These are phyloP conservation scores for Mycena sp. DNA, from an alignment of 1,284 basidiomycete genomes.

Conservation along the genomic window DNA sequence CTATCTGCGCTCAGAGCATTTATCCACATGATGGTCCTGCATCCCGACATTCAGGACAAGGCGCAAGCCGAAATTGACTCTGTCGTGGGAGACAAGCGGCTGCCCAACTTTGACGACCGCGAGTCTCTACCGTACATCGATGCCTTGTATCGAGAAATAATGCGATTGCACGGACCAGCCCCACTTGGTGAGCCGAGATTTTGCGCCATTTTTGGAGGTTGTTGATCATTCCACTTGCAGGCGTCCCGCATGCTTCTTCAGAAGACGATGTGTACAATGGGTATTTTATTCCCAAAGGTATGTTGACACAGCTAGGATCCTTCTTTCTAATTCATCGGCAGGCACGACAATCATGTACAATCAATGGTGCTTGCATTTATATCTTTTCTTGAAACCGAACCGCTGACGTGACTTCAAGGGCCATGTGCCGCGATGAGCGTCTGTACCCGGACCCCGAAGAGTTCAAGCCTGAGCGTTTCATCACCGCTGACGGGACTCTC, in stretches of 20 bases:
- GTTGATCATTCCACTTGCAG: slow-evolving; percentile 3
- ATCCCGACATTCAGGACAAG: slow-evolving; percentile 35
- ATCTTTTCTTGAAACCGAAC: neutral
- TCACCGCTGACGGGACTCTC: slow-evolving; percentile 13
- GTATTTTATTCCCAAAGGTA: slow-evolving; percentile 33
- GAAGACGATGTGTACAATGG: slow-evolving; percentile 35
- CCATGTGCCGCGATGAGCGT: slow-evolving; percentile 25
- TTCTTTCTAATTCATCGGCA: neutral
- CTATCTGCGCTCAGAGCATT: slow-evolving; percentile 23
- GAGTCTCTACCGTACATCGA: slow-evolving; percentile 35
- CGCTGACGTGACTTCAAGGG: slow-evolving; percentile 5
- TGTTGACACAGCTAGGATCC: neutral
- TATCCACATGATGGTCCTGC: slow-evolving; percentile 35
- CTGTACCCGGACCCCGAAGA: slow-evolving; percentile 20
- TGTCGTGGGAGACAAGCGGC: slow-evolving; percentile 33
- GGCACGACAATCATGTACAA: slow-evolving; percentile 32
- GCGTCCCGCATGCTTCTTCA: slow-evolving; percentile 25
- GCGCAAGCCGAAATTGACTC: slow-evolving; percentile 41
- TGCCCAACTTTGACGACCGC: slow-evolving; percentile 38
- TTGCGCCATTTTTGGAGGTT: neutral
- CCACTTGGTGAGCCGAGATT: slow-evolving; percentile 10
- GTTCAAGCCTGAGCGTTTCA: slow-evolving; percentile 27
- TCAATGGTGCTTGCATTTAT: slow-evolving; percentile 17
- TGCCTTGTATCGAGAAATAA: slow-evolving; percentile 37
- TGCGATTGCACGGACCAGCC: slow-evolving; percentile 31